These are phyloP conservation scores for Protea cynaroides DNA, from an alignment of 164 flowering plant species.

Conservation along the genomic window DNA sequence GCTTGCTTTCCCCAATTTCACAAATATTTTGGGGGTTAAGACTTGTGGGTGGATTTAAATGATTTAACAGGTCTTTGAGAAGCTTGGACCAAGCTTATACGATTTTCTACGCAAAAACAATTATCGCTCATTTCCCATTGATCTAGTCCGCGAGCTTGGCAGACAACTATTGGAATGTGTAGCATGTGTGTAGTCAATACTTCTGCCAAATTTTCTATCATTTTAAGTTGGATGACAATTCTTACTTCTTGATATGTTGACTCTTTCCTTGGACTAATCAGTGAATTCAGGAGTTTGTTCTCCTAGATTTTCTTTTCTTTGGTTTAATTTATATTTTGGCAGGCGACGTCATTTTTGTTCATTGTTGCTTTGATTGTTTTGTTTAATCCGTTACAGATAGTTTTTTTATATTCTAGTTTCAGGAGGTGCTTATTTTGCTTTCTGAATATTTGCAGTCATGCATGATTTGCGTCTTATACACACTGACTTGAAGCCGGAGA, in stretches of 20 bases:
- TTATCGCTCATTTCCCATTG: slow-evolving; percentile 99
- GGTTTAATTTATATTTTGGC: no score
- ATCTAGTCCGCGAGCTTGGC: slow-evolving; percentile 98
- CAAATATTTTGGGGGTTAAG: slow-evolving; percentile 53
- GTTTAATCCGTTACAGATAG: no score
- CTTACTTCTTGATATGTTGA: neutral
- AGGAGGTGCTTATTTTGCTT: no score
- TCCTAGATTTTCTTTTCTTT: neutral
- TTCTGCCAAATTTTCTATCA: slow-evolving; percentile 13
- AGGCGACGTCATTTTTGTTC: no score
- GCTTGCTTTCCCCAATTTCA: slow-evolving; percentile 63
- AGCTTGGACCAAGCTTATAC: slow-evolving; percentile 99
- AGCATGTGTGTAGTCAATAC: slow-evolving; percentile 94
- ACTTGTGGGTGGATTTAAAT: slow-evolving; percentile 72
- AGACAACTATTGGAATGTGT: slow-evolving; percentile 98
- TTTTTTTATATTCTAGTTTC: neutral
- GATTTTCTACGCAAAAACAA: slow-evolving; percentile 99
- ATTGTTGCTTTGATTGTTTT: neutral
- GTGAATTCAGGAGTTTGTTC: no score
- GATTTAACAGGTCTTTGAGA: slow-evolving; percentile 99
- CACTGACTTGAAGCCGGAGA: slow-evolving; percentile 97
- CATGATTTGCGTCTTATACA: slow-evolving; percentile 88
- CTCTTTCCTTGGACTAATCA: no score
- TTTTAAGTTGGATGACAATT: slow-evolving; percentile 3
- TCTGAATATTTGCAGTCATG: slow-evolving; percentile 62